Evolutionary conservation across 257 asterid genomes (phyloP), one percentile per base, ranked within the genome.

Genomic region (Solanum okadae): DNA sequence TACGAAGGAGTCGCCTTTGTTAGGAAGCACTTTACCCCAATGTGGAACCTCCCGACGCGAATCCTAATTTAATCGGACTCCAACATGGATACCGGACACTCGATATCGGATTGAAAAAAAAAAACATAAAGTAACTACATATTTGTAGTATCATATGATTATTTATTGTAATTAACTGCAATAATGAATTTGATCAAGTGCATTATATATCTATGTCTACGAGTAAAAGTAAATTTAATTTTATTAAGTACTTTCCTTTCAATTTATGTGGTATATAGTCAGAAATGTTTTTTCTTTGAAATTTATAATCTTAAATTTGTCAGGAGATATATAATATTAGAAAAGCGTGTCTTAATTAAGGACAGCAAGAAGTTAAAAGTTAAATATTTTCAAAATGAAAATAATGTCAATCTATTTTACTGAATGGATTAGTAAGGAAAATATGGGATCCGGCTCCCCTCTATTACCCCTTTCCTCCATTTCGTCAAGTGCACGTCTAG

Each of bases 21-120:
- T 6, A 16, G 9, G 1, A 49, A 49, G 9, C 3, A 6, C 8
- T 49, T 49, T 16, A 15, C 9, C 61, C 22, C 9, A 49, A 49
- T 15, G 9, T 49, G 61, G 1, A 0, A 49, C 3, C 2, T 49
- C 0, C 0, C 1, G 1, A 16, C 9, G 1, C 9, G 9, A 49
- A 49, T 49, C 8, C 0, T 0, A 15, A 49, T 49, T 49, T 49
- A 49, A 5, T 49, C 61, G 8, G 8, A 2, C 22, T 49, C 3
- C 3, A 49, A 14, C 5, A 0, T 49, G 59, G 1, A 0, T 49
- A 49, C 0, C 6, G 22, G 3, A 49, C 59, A 49, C 22, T 1
- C 22, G 14, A 15, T 49, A 49, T 0, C 0, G 59, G 0, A 49
- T 49, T 15, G 8, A 0, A 46, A 46, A 14, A 14, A 31, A 49